These are phyloP conservation scores for Cryptosporidium andersoni DNA, from an alignment of 169 alveolate species.

Conservation along the genomic window DNA sequence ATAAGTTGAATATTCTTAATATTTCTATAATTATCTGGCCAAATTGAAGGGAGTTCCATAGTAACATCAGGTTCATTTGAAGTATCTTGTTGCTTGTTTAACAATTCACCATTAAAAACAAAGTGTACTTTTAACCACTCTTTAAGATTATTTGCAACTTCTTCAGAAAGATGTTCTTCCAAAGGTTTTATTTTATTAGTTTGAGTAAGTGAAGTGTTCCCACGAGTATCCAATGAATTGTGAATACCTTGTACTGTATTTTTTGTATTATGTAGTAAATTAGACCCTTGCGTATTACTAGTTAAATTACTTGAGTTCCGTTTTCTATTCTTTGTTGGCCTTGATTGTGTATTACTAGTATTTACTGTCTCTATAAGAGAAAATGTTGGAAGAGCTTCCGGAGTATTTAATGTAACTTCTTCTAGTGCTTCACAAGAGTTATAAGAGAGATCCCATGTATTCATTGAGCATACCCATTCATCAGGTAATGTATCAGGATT, in stretches of 20 bases:
- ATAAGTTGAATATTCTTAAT: conserved; percentile 6
- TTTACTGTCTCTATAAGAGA: too few species aligned
- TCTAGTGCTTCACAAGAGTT: conserved; percentile 43
- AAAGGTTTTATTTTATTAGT: neutral
- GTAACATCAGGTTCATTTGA: too few species aligned
- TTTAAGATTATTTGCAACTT: conserved; percentile 1
- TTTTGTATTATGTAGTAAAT: neutral
- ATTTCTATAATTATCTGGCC: conserved; percentile 54
- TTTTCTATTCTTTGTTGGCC: too few species aligned
- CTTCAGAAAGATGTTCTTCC: neutral
- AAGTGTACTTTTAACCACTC: conserved; percentile 1
- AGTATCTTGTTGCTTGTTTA: neutral
- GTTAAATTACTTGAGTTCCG: too few species aligned
- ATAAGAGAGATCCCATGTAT: conserved; percentile 55
- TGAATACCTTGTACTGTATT: neutral
- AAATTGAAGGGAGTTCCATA: conserved; percentile 29
- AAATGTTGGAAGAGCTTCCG: conserved; percentile 1
- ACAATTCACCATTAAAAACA: too few species aligned
- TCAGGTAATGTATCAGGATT: conserved; percentile 66
- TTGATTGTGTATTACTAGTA: too few species aligned
- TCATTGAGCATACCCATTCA: conserved; percentile 69
- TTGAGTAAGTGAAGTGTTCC: neutral
- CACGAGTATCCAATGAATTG: neutral
- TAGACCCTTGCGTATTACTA: neutral
- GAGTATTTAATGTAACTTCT: conserved; percentile 26